phyloP scores from a whole-genome alignment of 495 filamentous ascomycete genomes.

The Hypoxylon rickii region DNA sequence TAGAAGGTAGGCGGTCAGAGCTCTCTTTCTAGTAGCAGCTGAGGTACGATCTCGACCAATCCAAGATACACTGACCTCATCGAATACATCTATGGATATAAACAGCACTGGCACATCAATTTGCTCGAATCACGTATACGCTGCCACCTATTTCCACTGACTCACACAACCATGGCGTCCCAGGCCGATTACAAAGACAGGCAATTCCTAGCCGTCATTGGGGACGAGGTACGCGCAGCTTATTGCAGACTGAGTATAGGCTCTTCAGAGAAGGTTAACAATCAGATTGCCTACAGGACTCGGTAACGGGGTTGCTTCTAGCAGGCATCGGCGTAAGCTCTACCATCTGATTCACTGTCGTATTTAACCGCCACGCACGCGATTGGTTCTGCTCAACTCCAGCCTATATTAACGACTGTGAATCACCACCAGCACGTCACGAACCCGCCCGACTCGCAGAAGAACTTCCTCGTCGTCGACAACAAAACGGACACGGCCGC shows the following conservation, averaged over 20 bases:
- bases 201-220: constrained; percentile 96
- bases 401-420: constrained; percentile 12
- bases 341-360: neutral
- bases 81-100: constrained; percentile 8
- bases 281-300: constrained; percentile 63
- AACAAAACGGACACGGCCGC: constrained; percentile 82
- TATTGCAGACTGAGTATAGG: neutral
- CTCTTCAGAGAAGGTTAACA: constrained; percentile 29
- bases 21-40: constrained; percentile 4
- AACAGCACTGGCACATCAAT: neutral
- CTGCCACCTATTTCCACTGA: neutral
- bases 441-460: constrained; percentile 76
- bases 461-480: constrained; percentile 98
- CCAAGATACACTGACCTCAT: neutral
- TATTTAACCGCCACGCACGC: neutral
- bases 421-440: constrained; percentile 42
- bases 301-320: constrained; percentile 90
- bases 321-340: constrained; percentile 88
- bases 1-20: constrained; percentile 13
- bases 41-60: constrained; percentile 3
- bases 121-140: constrained; percentile 1
- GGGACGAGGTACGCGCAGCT: constrained; percentile 76
- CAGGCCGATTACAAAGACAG: constrained; percentile 79
- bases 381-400: constrained; percentile 4
- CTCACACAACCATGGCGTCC: constrained; percentile 55